Base-by-base conservation (phyloP, 768 basidiomycete genomes). In the Tylopilus rubrobrunneus region DNA sequence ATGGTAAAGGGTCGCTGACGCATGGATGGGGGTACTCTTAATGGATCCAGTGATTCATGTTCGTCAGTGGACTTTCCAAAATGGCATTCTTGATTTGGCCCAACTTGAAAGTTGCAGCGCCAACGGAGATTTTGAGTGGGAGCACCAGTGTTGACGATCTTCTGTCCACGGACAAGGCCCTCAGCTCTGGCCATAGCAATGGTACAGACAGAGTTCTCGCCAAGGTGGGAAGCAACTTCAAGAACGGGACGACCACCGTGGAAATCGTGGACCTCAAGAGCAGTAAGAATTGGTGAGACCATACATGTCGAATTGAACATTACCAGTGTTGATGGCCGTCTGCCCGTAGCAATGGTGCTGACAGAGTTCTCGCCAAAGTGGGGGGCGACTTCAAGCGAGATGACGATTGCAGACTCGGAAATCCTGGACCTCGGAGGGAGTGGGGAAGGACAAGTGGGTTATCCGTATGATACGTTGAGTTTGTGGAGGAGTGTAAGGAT, bases 171-270 rank as follows among this genome's bases (percentile, higher is more conserved):
- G 62, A 99, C 95, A 68, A 99, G 91, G 90, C 97, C 97, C 76
- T 97, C 97, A 49, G 97, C 98, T 86, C 96, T 94, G 71, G 98
- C 97, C 97, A 99, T 99, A 67, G 97, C 97, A 83, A 99, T 99
- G 74, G 92, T 96, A 67, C 97, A 92, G 73, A 97, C 94, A 25
- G 94, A 90, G 83, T 98, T 98, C 80, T 98, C 97, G 73, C 97
- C 97, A n/a, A n/a, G 80, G 73, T 99, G 97, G 57, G 94, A 92
- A 59, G 97, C 91, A 67, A 99, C 97, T 77, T 99, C 97, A 59
- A 99, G 92, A 66, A 99, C 97, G 72, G 98, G 90, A 73, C 94
- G 92, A 73, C 92, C 92, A 70, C 94, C 93, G 58, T 80, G 79
- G 81, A 94, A 93, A 71, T 87, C 85, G 73, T 93, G 88, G 52